phyloP scores from a whole-genome alignment of 257 asterid genomes.

The Forsythia suspensa region DNA sequence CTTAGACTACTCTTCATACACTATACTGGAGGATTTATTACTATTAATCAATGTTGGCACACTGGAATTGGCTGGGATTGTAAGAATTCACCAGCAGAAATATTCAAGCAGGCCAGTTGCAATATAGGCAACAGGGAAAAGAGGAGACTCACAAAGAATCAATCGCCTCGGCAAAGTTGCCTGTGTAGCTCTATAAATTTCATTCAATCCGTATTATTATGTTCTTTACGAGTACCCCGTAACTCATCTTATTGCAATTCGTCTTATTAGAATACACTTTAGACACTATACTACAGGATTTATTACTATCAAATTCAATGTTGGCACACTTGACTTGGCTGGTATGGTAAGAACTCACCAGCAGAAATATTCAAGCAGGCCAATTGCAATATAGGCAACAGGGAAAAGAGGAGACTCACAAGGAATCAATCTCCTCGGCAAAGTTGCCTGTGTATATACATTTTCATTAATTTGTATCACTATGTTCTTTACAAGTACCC shows the following conservation, averaged over 20 bases:
- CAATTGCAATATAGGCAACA: slow-evolving; percentile 23
- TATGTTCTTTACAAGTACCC: not conserved
- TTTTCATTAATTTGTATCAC: not conserved
- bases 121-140: slow-evolving; percentile 31
- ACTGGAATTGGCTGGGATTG: not conserved
- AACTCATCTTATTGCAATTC: not conserved
- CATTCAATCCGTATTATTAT: not conserved
- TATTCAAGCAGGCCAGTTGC: not conserved
- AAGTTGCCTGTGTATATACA: slow-evolving; percentile 16
- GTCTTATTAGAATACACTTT: not conserved
- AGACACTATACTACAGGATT: not conserved
- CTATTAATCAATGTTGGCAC: not conserved
- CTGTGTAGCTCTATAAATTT: not conserved
- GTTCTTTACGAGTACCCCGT: not conserved
- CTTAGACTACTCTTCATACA: not conserved
- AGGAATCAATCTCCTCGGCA: slow-evolving; percentile 25
- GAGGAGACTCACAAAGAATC: slow-evolving; percentile 13
- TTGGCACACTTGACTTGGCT: not conserved
- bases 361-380: slow-evolving; percentile 6
- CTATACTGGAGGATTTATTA: not conserved
- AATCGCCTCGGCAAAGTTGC: slow-evolving; percentile 32
- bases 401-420: slow-evolving; percentile 27
- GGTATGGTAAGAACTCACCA: not conserved
- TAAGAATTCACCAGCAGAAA: not conserved
- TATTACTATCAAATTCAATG: not conserved